phyloP scores from a whole-genome alignment of 768 basidiomycete species.

The Cystofilobasidium macerans region DNA sequence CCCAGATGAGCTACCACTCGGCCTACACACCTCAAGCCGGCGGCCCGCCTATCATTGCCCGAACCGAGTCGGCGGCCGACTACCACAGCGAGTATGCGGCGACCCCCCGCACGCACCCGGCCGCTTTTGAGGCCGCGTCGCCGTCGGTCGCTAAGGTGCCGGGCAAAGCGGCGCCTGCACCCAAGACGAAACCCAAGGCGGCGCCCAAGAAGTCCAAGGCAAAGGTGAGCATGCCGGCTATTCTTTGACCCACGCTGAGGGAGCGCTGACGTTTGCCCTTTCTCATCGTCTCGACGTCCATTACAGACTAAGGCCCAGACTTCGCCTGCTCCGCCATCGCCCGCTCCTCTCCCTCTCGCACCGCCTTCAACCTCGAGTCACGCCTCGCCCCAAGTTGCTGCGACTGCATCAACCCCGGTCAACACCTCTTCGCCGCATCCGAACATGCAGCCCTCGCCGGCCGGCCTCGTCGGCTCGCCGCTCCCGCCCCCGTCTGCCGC shows the following conservation, averaged over 20 bases:
- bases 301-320: background rate
- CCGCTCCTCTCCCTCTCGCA: background rate
- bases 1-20: slow-evolving; percentile 10
- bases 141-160: background rate
- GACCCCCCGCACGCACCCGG: background rate
- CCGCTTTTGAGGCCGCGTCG: background rate
- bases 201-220: background rate
- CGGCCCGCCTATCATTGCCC: background rate
- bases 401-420: background rate
- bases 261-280: background rate
- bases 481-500: background rate
- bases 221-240: background rate
- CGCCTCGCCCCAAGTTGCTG: background rate
- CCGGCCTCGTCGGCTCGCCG: background rate
- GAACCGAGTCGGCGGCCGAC: background rate
- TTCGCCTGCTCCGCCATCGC: background rate
- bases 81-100: background rate
- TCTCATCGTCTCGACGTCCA: background rate
- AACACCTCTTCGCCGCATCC: background rate
- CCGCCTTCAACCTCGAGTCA: background rate
- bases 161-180: background rate
- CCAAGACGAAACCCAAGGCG: background rate
- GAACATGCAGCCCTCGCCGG: background rate
- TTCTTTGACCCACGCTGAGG: background rate
- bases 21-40: background rate